Evolutionary conservation across 306 rosid genomes (phyloP).

Genomic region (Luffa aegyptiaca): DNA sequence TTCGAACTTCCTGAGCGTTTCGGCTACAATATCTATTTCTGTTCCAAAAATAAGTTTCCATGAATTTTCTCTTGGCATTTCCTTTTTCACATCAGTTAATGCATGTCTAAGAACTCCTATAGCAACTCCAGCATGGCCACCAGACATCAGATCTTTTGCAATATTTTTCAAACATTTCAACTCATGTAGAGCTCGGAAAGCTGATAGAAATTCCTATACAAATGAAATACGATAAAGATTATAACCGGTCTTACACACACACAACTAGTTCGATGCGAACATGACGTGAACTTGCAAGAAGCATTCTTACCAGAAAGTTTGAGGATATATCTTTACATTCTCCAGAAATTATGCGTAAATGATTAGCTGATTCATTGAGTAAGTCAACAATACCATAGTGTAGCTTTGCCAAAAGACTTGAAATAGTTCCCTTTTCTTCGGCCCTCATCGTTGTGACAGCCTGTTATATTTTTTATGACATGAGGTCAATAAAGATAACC

Average conservation of each 20-base stretch:
- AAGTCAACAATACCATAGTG: slow-evolving; percentile 52
- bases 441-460: slow-evolving; percentile 68
- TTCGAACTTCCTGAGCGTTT: slow-evolving; percentile 45
- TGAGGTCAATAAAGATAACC: not conserved
- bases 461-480: slow-evolving; percentile 22
- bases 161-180: slow-evolving; percentile 39
- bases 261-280: not conserved
- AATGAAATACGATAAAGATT: not conserved
- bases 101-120: slow-evolving; percentile 48
- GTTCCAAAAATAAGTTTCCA: slow-evolving; percentile 36
- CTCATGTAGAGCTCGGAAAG: slow-evolving; percentile 44
- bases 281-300: not conserved
- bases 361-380: slow-evolving; percentile 48
- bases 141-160: slow-evolving; percentile 41
- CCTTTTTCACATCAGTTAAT: slow-evolving; percentile 27
- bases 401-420: slow-evolving; percentile 65
- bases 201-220: slow-evolving; percentile 52
- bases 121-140: slow-evolving; percentile 44
- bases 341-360: slow-evolving; percentile 16
- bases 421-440: slow-evolving; percentile 51
- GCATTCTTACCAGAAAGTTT: slow-evolving; percentile 35
- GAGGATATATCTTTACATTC: slow-evolving; percentile 41
- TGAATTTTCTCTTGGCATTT: slow-evolving; percentile 30
- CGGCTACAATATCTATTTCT: slow-evolving; percentile 37
- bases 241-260: not conserved